Evolutionary conservation across 2,329 filamentous ascomycete species (phyloP).

Genomic region (Talaromyces marneffei): DNA sequence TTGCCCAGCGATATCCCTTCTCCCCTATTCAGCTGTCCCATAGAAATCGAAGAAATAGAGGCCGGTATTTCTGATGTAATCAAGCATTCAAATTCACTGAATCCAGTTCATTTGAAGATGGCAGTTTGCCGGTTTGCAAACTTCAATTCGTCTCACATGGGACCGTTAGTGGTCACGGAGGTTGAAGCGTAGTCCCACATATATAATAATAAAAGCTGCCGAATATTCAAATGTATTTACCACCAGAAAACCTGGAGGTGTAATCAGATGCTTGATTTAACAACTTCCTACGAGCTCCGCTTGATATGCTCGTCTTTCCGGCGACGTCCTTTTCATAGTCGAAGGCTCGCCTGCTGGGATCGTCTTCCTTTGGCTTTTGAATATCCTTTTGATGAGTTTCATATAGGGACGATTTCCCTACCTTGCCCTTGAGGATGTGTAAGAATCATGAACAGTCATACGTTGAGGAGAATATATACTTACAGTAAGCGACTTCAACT

Average conservation of each 20-base stretch:
- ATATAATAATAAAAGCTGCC: not conserved
- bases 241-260: constrained; percentile 68
- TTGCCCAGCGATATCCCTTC: no score
- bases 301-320: constrained; percentile 61
- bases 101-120: no score
- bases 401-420: constrained; percentile 56
- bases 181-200: not conserved
- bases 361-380: constrained; percentile 58
- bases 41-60: no score
- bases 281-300: constrained; percentile 66
- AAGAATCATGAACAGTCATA: not conserved
- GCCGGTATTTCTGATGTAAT: no score
- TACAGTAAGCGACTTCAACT: constrained; percentile 48
- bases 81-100: no score
- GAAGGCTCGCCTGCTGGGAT: constrained; percentile 78
- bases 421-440: constrained; percentile 41
- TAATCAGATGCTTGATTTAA: constrained; percentile 71
- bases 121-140: not conserved
- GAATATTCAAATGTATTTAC: constrained; percentile 48
- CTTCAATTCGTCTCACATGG: not conserved
- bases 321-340: constrained; percentile 88
- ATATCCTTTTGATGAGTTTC: constrained; percentile 49
- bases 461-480: constrained; percentile 30
- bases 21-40: no score
- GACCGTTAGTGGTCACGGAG: not conserved